A percentile compares a stretch with the other conserved stretches of the same genome.
Evolutionary conservation across 179 eudicot genomes (phyloP).

Genomic region (Beta macrorhiza): DNA sequence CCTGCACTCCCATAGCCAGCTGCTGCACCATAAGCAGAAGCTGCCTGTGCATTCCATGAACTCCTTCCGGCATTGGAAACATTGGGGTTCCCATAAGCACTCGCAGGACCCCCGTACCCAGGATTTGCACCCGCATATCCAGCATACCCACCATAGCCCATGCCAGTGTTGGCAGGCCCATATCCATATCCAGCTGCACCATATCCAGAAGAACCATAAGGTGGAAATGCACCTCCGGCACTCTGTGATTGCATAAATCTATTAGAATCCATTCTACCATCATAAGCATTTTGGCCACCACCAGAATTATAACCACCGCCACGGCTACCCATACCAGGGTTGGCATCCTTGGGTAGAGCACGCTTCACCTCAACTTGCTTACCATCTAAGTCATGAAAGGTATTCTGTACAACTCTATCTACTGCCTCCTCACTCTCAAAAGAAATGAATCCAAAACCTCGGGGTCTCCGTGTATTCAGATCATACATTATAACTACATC

Average conservation of each 20-base stretch:
- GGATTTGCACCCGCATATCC: slow-evolving; percentile 56
- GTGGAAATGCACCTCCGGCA: slow-evolving; percentile 57
- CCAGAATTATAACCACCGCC: slow-evolving; percentile 57
- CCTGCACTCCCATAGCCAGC: slow-evolving; percentile 67
- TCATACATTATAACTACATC: slow-evolving; percentile 87
- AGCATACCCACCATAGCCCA: slow-evolving; percentile 61
- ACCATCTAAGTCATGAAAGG: slow-evolving; percentile 65
- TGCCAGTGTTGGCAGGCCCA: slow-evolving; percentile 54
- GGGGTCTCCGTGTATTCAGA: slow-evolving; percentile 66
- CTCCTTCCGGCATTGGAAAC: slow-evolving; percentile 52
- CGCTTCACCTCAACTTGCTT: slow-evolving; percentile 80
- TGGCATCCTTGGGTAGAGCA: slow-evolving; percentile 75
- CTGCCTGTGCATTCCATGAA: slow-evolving; percentile 64
- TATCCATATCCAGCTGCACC: slow-evolving; percentile 73
- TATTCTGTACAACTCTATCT: slow-evolving; percentile 65
- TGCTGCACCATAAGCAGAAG: slow-evolving; percentile 64
- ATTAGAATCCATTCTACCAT: slow-evolving; percentile 64
- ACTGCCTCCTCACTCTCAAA: slow-evolving; percentile 76
- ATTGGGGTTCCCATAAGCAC: slow-evolving; percentile 76
- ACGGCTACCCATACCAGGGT: slow-evolving; percentile 49
- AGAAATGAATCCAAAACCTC: slow-evolving; percentile 78
- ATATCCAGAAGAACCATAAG: slow-evolving; percentile 70
- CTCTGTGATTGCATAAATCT: slow-evolving; percentile 76
- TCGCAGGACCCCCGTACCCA: slow-evolving; percentile 59
- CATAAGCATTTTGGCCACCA: slow-evolving; percentile 65